These are phyloP conservation scores for Pseudonectria foliicola DNA, from an alignment of 2,329 filamentous ascomycete species.

Conservation along the genomic window DNA sequence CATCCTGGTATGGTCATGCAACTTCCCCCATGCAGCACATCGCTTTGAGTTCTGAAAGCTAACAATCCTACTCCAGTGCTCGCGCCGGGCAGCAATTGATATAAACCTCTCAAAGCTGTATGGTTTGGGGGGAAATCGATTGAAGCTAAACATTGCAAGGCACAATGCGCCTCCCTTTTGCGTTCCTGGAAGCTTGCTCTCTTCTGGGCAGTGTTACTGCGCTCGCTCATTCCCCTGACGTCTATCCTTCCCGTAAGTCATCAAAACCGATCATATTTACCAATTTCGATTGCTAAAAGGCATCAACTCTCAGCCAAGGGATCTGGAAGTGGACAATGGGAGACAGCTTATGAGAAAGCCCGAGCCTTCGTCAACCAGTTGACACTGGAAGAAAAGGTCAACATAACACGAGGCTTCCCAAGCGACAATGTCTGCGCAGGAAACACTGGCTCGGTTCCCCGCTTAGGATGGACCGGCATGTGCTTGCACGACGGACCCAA, in stretches of 20 bases:
- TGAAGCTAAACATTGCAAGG: no score
- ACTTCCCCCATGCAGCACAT: no score
- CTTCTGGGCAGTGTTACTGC: slow-evolving; percentile 2
- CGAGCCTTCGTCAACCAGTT: slow-evolving; percentile 50
- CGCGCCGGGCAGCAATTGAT: no score
- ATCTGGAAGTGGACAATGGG: slow-evolving; percentile 37
- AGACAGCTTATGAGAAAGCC: slow-evolving; percentile 51
- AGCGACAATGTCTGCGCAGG: slow-evolving; percentile 44
- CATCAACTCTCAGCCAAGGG: slow-evolving; percentile 5
- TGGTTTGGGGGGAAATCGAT: no score
- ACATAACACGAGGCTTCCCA: slow-evolving; percentile 45
- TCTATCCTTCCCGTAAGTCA: slow-evolving; percentile 12
- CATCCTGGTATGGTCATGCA: no score
- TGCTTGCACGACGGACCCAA: slow-evolving; percentile 45
- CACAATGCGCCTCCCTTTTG: no score
- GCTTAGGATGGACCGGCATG: slow-evolving; percentile 39
- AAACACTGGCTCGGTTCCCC: slow-evolving; percentile 38
- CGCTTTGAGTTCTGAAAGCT: no score
- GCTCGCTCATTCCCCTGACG: background rate
- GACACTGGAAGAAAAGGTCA: slow-evolving; percentile 59
- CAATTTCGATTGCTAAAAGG: background rate
- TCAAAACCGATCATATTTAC: slow-evolving; percentile 3
- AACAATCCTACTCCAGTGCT: no score
- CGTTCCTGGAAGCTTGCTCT: background rate
- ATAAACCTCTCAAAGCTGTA: no score